phyloP scores from a whole-genome alignment of 495 filamentous ascomycete species.

The Monascus purpureus region DNA sequence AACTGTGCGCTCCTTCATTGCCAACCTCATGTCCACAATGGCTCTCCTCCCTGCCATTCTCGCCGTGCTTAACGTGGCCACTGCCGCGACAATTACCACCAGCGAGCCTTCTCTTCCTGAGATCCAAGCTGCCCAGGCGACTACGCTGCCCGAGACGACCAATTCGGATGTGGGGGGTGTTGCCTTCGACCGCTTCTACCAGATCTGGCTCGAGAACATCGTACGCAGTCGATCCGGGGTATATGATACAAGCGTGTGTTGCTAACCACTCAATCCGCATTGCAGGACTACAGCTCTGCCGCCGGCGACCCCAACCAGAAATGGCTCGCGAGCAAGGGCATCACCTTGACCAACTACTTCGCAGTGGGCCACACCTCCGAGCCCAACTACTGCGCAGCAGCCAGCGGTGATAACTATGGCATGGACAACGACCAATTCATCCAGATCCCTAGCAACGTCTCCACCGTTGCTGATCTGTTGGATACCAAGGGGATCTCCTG shows the following conservation, averaged over 20 bases:
- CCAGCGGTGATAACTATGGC: constrained; percentile 42
- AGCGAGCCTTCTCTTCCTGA: not conserved
- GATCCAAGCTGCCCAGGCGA: not conserved
- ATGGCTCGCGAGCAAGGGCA: constrained; percentile 36
- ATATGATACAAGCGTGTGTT: constrained; percentile 1
- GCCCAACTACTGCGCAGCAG: constrained; percentile 42
- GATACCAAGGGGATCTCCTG: constrained; percentile 44
- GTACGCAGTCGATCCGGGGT: constrained; percentile 24
- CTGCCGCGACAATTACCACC: not conserved
- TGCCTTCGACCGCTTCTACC: constrained; percentile 41
- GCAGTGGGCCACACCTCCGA: constrained; percentile 42
- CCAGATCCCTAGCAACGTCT: constrained; percentile 33
- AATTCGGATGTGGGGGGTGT: constrained; percentile 35
- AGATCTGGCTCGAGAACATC: constrained; percentile 49
- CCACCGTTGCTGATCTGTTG: constrained; percentile 43
- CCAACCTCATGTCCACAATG: not conserved
- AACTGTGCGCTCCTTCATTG: too few relatives aligned
- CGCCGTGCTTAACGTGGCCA: not conserved
- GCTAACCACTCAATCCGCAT: not conserved
- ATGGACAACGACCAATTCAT: constrained; percentile 42
- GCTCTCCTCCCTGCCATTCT: not conserved
- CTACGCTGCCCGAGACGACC: constrained; percentile 16
- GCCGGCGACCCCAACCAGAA: constrained; percentile 26
- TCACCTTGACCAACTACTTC: constrained; percentile 41
- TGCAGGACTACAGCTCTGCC: constrained; percentile 32